phyloP scores from a whole-genome alignment of 768 basidiomycete genomes.

The Gymnopilus dilepis region DNA sequence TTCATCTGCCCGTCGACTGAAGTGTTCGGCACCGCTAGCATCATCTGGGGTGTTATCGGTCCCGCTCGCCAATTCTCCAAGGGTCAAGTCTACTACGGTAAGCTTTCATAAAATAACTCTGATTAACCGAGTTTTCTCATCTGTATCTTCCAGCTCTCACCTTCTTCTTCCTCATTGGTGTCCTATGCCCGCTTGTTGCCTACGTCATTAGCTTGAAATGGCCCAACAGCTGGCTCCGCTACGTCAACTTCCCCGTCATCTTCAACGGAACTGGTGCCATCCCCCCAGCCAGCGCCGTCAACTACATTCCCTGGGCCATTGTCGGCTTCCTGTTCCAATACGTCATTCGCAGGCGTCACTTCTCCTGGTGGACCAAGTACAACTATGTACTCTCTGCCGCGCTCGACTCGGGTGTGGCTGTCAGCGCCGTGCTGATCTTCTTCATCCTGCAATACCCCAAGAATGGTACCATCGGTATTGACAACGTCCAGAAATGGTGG shows the following conservation, averaged over 20 bases:
- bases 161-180: slow-evolving; percentile 82
- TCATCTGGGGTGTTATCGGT: slow-evolving; percentile 86
- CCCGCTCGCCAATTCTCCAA: slow-evolving; percentile 71
- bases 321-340: slow-evolving; percentile 73
- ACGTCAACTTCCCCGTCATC: slow-evolving; percentile 67
- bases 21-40: slow-evolving; percentile 80
- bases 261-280: slow-evolving; percentile 66
- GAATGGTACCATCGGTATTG: slow-evolving; percentile 61
- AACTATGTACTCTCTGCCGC: slow-evolving; percentile 76
- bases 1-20: slow-evolving; percentile 75
- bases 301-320: slow-evolving; percentile 71
- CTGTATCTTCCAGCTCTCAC: slow-evolving; percentile 44
- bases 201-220: slow-evolving; percentile 62
- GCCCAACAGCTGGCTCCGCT: slow-evolving; percentile 65
- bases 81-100: slow-evolving; percentile 64
- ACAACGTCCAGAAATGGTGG: slow-evolving; percentile 69
- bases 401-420: slow-evolving; percentile 70
- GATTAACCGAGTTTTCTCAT: neutral
- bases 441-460: slow-evolving; percentile 68
- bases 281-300: slow-evolving; percentile 70
- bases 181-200: slow-evolving; percentile 58
- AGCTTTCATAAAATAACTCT: slow-evolving; percentile 8
- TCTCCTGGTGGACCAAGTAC: slow-evolving; percentile 75
- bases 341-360: slow-evolving; percentile 59
- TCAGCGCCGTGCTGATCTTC: slow-evolving; percentile 59